These are phyloP conservation scores for Pythium apleroticum DNA, from an alignment of 352 stramenopile genomes.

Conservation along the genomic window DNA sequence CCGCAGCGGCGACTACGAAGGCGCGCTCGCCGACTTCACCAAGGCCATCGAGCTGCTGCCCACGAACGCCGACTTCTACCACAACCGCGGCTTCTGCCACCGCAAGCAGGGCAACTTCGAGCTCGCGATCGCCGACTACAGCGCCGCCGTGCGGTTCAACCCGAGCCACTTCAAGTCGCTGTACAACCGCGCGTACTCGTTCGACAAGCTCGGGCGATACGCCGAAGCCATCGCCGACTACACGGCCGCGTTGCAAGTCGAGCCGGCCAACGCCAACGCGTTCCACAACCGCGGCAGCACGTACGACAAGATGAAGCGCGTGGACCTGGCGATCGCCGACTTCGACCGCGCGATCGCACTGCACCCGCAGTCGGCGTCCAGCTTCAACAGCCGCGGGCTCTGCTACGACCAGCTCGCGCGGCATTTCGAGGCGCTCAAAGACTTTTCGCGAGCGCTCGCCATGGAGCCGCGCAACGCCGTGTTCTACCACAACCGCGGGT, in stretches of 20 bases:
- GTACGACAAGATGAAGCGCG: constrained; percentile 72
- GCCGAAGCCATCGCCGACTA: constrained; percentile 76
- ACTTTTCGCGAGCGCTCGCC: constrained; percentile 64
- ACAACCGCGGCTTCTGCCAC: constrained; percentile 85
- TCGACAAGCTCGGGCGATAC: constrained; percentile 76
- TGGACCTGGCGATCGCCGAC: constrained; percentile 57
- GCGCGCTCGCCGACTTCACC: constrained; percentile 83
- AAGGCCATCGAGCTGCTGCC: constrained; percentile 73
- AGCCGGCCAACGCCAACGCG: constrained; percentile 76
- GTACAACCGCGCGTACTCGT: constrained; percentile 88
- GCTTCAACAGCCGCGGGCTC: constrained; percentile 81
- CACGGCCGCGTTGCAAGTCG: constrained; percentile 59
- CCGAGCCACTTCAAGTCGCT: constrained; percentile 85
- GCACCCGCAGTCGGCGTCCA: constrained; percentile 58
- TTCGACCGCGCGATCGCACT: constrained; percentile 68
- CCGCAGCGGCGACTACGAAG: constrained; percentile 77
- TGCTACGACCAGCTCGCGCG: constrained; percentile 69
- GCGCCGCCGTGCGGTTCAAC: constrained; percentile 64
- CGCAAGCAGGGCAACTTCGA: constrained; percentile 81
- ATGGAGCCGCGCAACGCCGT: constrained; percentile 75
- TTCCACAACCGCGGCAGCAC: constrained; percentile 86
- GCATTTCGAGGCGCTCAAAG: constrained; percentile 64
- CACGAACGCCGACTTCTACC: constrained; percentile 77
- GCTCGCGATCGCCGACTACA: constrained; percentile 79
- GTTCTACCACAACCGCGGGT: constrained; percentile 86